These are phyloP conservation scores for Crithidia expoeki DNA, from an alignment of 208 protist genomes.

Conservation along the genomic window DNA sequence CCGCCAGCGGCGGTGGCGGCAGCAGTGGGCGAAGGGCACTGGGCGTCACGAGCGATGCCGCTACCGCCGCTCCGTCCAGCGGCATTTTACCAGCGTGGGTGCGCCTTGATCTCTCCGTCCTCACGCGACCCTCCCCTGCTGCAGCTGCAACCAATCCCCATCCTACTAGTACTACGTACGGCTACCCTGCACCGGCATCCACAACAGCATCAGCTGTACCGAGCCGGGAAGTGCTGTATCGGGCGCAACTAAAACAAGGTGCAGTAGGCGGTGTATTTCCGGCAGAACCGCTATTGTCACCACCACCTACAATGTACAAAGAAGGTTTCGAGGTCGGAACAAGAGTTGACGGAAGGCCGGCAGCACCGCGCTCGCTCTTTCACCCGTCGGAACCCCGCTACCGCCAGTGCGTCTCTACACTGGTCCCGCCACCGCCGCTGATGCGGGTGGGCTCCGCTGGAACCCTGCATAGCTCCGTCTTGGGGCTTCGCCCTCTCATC, in stretches of 20 bases:
- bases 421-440: background rate
- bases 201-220: too few species aligned
- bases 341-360: too few species aligned
- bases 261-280: too few species aligned
- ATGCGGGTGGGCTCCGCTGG: conserved; percentile 2
- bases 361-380: background rate
- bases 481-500: conserved; percentile 21
- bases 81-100: background rate
- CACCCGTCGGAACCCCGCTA: background rate
- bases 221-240: too few species aligned
- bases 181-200: too few species aligned
- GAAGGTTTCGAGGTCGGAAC: too few species aligned
- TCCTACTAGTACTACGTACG: too few species aligned
- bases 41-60: background rate
- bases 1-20: background rate
- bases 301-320: too few species aligned
- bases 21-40: background rate
- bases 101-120: background rate
- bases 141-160: background rate
- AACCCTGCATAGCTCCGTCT: conserved; percentile 15
- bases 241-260: too few species aligned
- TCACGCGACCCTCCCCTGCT: background rate
- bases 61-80: background rate
- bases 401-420: background rate
- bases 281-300: too few species aligned